Evolutionary conservation across 75 land plant species (phyloP).

Genomic region (Sequoia sempervirens): DNA sequence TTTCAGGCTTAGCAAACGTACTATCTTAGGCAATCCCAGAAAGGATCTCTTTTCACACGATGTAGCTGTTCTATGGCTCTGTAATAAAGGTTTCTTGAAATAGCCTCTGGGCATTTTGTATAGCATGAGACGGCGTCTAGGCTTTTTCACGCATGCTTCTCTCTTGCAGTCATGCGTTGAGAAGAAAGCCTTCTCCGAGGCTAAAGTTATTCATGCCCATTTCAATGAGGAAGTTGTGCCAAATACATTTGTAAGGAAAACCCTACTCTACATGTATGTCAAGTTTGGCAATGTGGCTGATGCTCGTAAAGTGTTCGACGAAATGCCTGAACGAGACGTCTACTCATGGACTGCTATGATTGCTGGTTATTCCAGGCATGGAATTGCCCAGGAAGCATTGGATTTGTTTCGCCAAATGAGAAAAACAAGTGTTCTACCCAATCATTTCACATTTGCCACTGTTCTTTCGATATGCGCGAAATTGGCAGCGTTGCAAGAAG

Average conservation of each 20-base stretch:
- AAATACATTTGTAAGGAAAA: slow-evolving; percentile 29
- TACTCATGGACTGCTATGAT: slow-evolving; percentile 42
- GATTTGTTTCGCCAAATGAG: slow-evolving; percentile 24
- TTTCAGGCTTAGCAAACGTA: background rate
- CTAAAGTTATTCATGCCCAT: background rate
- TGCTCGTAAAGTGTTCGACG: slow-evolving; percentile 39
- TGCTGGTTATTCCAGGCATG: slow-evolving; percentile 31
- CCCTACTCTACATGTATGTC: slow-evolving; percentile 31
- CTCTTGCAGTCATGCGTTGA: background rate
- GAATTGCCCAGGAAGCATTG: slow-evolving; percentile 24
- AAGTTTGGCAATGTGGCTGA: slow-evolving; percentile 24
- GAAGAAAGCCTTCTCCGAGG: background rate
- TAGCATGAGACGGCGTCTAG: background rate
- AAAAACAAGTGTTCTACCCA: slow-evolving; percentile 15
- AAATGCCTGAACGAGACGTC: slow-evolving; percentile 36
- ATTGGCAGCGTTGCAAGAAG: slow-evolving; percentile 15
- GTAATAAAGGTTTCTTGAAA: background rate
- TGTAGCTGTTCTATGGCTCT: background rate
- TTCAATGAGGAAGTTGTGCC: slow-evolving; percentile 13
- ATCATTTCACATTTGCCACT: slow-evolving; percentile 40
- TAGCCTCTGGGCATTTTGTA: background rate
- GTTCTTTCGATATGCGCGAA: slow-evolving; percentile 47
- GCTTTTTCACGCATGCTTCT: background rate
- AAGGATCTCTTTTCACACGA: background rate
- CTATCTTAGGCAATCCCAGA: background rate